These are phyloP conservation scores for Moniliella sp. DNA, from an alignment of 1,284 basidiomycete genomes.

Conservation along the genomic window DNA sequence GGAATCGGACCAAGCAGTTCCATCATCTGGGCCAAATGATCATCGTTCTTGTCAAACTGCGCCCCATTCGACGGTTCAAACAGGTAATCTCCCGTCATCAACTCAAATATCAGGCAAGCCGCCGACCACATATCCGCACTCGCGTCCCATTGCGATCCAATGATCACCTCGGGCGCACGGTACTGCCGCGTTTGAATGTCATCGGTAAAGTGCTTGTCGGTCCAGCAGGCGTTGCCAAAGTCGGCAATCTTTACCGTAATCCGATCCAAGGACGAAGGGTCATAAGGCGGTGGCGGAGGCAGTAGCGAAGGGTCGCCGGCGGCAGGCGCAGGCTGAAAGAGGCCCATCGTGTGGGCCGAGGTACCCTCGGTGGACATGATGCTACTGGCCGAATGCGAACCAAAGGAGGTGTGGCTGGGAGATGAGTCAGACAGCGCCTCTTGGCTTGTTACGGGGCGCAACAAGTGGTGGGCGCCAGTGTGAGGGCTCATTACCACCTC, in stretches of 20 bases:
- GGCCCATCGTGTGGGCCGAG: too few relatives aligned
- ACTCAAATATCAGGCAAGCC: slow-evolving; percentile 65
- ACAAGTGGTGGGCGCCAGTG: too few relatives aligned
- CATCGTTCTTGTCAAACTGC: slow-evolving; percentile 79
- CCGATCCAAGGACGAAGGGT: slow-evolving; percentile 47
- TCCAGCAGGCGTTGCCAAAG: slow-evolving; percentile 83
- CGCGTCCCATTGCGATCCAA: slow-evolving; percentile 82
- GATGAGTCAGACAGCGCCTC: too few relatives aligned
- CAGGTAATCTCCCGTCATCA: slow-evolving; percentile 63
- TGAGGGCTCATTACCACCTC: too few relatives aligned
- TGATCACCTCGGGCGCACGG: slow-evolving; percentile 80
- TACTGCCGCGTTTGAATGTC: too few relatives aligned
- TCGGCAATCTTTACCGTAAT: too few relatives aligned
- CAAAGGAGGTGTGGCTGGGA: too few relatives aligned
- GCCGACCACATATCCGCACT: slow-evolving; percentile 92
- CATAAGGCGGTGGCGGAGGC: slow-evolving; percentile 41
- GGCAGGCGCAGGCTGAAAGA: too few relatives aligned
- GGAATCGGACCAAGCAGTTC: slow-evolving; percentile 79
- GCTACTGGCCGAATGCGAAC: too few relatives aligned
- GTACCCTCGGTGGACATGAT: too few relatives aligned
- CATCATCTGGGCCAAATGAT: slow-evolving; percentile 94
- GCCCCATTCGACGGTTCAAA: slow-evolving; percentile 65
- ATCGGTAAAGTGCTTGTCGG: slow-evolving; percentile 78
- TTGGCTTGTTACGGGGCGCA: too few relatives aligned
- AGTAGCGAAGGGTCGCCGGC: slow-evolving; percentile 41